These are phyloP conservation scores for Paramecium biaurelia DNA, from an alignment of 73 alveolate species.

Conservation along the genomic window DNA sequence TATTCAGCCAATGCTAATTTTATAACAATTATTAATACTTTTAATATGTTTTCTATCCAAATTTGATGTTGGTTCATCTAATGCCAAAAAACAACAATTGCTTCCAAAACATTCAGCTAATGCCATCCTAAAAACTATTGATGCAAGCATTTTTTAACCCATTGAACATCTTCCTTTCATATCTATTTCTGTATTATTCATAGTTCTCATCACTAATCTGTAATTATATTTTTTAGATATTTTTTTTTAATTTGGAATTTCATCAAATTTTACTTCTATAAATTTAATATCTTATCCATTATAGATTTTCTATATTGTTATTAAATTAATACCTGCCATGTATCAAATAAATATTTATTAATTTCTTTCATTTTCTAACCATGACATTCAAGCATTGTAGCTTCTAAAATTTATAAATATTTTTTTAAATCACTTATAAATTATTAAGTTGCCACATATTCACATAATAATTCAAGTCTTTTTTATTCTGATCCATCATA, in stretches of 20 bases:
- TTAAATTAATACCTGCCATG: not conserved
- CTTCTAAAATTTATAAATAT: not conserved
- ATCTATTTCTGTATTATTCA: constrained; percentile 83
- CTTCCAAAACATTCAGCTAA: constrained; percentile 99
- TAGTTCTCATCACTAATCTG: constrained; percentile 78
- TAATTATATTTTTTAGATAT: constrained; percentile 76
- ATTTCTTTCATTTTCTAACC: not conserved
- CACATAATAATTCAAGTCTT: not conserved
- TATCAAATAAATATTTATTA: not conserved
- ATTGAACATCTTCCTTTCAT: constrained; percentile 99
- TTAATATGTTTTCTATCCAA: constrained; percentile 94
- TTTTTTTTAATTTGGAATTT: constrained; percentile 3
- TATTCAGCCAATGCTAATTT: constrained; percentile 84
- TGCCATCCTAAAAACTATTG: constrained; percentile 98
- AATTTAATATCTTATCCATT: constrained; percentile 6
- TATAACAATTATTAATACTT: constrained; percentile 61
- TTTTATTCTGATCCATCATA: constrained; percentile 6
- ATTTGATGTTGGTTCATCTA: constrained; percentile 99
- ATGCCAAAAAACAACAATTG: constrained; percentile 94
- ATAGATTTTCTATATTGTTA: not conserved
- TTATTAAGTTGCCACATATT: not conserved
- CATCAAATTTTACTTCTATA: constrained; percentile 9
- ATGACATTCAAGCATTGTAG: not conserved
- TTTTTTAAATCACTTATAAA: not conserved
- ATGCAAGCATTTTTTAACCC: constrained; percentile 98